Conservation (phyloP, 345 rosid genomes). For the Turnera subulata region DNA sequence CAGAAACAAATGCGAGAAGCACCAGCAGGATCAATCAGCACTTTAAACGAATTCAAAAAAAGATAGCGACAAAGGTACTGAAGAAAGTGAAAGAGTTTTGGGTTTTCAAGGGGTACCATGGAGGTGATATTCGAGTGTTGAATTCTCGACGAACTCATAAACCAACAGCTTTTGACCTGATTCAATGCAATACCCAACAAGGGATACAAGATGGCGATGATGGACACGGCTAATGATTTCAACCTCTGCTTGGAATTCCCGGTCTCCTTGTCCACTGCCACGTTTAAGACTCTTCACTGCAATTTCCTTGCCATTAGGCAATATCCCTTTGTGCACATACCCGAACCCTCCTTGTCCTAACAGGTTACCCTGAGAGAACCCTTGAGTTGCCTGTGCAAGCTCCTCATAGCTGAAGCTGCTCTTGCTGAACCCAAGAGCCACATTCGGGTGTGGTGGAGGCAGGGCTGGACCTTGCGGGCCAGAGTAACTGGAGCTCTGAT, state of each 20-base stretch:
- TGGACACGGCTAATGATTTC: constrained; percentile 92
- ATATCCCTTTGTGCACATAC: constrained; percentile 69
- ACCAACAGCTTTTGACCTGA: constrained; percentile 58
- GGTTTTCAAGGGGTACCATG: background rate
- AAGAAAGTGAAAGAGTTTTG: background rate
- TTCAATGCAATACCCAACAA: constrained; percentile 71
- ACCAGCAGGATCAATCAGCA: too few relatives aligned
- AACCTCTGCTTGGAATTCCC: constrained; percentile 84
- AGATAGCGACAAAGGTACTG: too few relatives aligned
- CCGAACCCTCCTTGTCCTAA: constrained; percentile 92
- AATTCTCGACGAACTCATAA: constrained; percentile 71
- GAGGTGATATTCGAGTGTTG: constrained; percentile 50
- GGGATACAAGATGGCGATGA: constrained; percentile 86
- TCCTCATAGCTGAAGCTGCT: constrained; percentile 67
- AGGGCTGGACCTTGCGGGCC: constrained; percentile 42
- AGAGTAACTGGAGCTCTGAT: constrained; percentile 35
- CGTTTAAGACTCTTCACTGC: constrained; percentile 79
- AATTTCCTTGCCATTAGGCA: constrained; percentile 75
- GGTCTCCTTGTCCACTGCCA: constrained; percentile 76
- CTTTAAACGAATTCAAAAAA: too few relatives aligned
- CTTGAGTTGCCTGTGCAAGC: constrained; percentile 58
- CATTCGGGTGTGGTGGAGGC: constrained; percentile 47
- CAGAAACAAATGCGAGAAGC: background rate
- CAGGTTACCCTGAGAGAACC: constrained; percentile 54
- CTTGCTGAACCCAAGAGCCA: constrained; percentile 56